Evolutionary conservation across 2,329 filamentous ascomycete genomes (phyloP), one percentile per base, ranked within the genome.

Genomic region (Arachnomyces sp.): DNA sequence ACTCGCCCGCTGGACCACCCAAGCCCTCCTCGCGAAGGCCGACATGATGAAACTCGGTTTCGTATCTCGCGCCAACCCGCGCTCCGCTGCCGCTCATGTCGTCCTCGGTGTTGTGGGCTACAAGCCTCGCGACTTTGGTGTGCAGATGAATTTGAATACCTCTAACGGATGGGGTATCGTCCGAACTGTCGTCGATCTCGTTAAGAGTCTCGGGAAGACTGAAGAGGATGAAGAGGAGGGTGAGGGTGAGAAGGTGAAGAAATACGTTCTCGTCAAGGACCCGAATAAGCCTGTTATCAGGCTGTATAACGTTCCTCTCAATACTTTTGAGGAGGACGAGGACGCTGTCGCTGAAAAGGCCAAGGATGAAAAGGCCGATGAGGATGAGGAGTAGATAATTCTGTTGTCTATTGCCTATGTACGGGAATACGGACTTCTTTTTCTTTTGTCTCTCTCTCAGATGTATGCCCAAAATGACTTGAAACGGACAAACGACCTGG

Each of bases 131-230:
- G 93, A 98, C 62, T 96, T 98, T 55, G 92, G 92, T 48, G 77
- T 78, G 59, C 92, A 98, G 75, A 98, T 98, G 92, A 95, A 95
- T 71, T 69, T 98, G 57, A 93, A 89, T 57, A 77, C 96, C 43
- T 85, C 84, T 69, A 98, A 98, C 69, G 92, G 92, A 48, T 98
- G 92, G 92, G 92, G 92, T 65, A 96, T 98, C 51, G 92, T 98
- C 44, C 86, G 92, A 52, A 98, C 92, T 37, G 95, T 98, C 59
- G 86, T 87, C 54, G 92, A 98, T 67, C 93, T 96, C 38, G 65
- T 70, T 42, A 57, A 59, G 39, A 52, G 59, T 18, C 54, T 67
- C 39, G 56, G 62, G 38, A 48, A 49, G 12, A 45, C 57, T 50
- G 60, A 63, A 21, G 59, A 45, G 15, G 51, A 66, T 14, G 65